phyloP scores from a whole-genome alignment of 2,329 filamentous ascomycete species.

The Fusarium tupiense region DNA sequence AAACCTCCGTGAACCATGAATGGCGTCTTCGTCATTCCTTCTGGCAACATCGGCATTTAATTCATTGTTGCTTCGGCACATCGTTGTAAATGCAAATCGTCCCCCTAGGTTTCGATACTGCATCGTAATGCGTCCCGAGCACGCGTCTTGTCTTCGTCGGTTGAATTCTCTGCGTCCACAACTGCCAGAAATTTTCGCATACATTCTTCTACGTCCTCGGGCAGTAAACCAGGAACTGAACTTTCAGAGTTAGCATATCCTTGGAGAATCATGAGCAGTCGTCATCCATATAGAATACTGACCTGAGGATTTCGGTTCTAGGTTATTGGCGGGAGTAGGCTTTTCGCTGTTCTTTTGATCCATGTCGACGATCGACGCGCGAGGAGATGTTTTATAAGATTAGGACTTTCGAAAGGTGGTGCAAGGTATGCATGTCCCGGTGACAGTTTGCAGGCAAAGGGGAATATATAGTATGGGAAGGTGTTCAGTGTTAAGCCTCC shows the following conservation, averaged over 20 bases:
- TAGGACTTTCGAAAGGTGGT: neutral
- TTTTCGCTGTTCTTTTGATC: neutral
- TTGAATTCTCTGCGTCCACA: neutral
- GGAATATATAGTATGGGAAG: neutral
- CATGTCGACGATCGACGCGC: neutral
- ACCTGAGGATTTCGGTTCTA: neutral
- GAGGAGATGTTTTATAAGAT: neutral
- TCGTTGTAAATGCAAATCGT: neutral
- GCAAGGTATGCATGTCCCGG: too few relatives aligned
- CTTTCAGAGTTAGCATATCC: neutral
- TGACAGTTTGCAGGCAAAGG: neutral
- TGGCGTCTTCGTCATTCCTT: neutral
- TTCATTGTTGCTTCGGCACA: neutral
- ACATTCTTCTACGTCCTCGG: neutral
- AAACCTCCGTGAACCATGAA: neutral
- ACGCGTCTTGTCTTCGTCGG: neutral
- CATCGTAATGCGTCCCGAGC: neutral
- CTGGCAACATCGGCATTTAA: neutral
- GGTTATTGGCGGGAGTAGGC: neutral
- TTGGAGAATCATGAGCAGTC: neutral
- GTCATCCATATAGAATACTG: neutral
- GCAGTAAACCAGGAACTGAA: neutral
- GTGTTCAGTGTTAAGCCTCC: neutral
- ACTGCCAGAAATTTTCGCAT: neutral
- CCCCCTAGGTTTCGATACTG: neutral